Evolutionary conservation across 352 stramenopile genomes (phyloP).

Genomic region (Saprolegnia parasitica): DNA sequence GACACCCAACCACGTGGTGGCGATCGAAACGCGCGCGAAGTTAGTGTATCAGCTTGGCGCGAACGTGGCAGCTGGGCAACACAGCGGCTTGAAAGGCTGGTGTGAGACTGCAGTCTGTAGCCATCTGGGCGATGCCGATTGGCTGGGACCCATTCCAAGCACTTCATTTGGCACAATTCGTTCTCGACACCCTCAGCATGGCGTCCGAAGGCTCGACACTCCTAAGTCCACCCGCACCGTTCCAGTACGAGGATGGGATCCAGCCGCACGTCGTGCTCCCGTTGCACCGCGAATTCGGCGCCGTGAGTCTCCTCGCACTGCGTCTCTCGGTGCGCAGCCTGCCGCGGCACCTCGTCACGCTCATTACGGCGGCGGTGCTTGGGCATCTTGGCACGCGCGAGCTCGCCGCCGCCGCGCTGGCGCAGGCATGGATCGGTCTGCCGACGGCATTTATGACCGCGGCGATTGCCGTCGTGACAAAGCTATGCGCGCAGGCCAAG

Average conservation of each 20-base stretch:
- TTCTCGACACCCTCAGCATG: neutral
- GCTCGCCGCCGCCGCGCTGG: slow-evolving; percentile 24
- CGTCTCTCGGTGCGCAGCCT: neutral
- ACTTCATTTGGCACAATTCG: neutral
- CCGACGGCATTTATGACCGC: slow-evolving; percentile 31
- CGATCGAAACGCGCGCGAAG: too few species aligned
- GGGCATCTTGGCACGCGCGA: slow-evolving; percentile 23
- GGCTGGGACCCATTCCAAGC: neutral
- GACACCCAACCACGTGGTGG: too few species aligned
- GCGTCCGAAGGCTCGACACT: neutral
- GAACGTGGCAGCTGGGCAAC: too few species aligned
- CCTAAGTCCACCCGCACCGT: neutral
- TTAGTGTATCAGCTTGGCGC: too few species aligned
- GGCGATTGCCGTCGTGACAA: slow-evolving; percentile 31
- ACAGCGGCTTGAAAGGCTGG: too few species aligned
- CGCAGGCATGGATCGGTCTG: slow-evolving; percentile 31
- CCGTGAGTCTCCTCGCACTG: neutral
- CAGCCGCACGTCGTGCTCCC: slow-evolving; percentile 1
- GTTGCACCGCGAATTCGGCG: neutral
- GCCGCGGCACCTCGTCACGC: slow-evolving; percentile 6
- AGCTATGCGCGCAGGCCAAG: slow-evolving; percentile 14
- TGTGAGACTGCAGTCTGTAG: neutral
- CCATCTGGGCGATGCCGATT: slow-evolving; percentile 9
- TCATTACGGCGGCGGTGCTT: slow-evolving; percentile 9
- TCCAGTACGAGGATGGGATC: slow-evolving; percentile 13